A percentile compares a stretch with the other conserved stretches of the same genome.
Conservation (phyloP, 2,329 filamentous ascomycete genomes). For the Colletotrichum siamense region DNA sequence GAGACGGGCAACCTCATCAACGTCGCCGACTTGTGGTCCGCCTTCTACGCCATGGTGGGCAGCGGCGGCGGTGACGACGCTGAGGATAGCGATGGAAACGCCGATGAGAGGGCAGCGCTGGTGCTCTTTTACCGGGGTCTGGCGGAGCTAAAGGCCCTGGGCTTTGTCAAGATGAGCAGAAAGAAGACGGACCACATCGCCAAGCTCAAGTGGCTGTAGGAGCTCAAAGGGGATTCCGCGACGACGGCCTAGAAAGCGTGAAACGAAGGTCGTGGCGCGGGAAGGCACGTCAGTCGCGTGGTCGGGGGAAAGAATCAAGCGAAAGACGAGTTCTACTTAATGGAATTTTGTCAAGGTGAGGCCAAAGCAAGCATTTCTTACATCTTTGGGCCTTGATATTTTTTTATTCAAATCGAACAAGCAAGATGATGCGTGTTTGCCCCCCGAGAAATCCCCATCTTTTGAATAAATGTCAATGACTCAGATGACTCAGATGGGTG, state of each 20-base stretch:
- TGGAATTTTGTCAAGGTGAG: neutral
- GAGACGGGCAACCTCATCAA: slow-evolving; percentile 82
- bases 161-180: slow-evolving; percentile 86
- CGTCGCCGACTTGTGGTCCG: slow-evolving; percentile 79
- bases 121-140: slow-evolving; percentile 85
- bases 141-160: slow-evolving; percentile 84
- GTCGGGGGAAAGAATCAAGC: too few species aligned
- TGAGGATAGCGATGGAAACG: slow-evolving; percentile 41
- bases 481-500: neutral
- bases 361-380: neutral
- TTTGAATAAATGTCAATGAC: neutral
- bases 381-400: neutral
- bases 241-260: neutral
- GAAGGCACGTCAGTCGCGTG: neutral
- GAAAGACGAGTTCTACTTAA: neutral
- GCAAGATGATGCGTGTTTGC: neutral
- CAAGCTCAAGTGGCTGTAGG: slow-evolving; percentile 81
- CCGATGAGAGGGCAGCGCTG: slow-evolving; percentile 63
- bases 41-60: slow-evolving; percentile 71
- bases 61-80: slow-evolving; percentile 42
- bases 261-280: slow-evolving; percentile 1
- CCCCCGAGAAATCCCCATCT: neutral
- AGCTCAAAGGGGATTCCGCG: slow-evolving; percentile 10
- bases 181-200: slow-evolving; percentile 93
- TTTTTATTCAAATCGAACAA: neutral